Conservation (phyloP, 495 filamentous ascomycete species). For the Xylona heveae region DNA sequence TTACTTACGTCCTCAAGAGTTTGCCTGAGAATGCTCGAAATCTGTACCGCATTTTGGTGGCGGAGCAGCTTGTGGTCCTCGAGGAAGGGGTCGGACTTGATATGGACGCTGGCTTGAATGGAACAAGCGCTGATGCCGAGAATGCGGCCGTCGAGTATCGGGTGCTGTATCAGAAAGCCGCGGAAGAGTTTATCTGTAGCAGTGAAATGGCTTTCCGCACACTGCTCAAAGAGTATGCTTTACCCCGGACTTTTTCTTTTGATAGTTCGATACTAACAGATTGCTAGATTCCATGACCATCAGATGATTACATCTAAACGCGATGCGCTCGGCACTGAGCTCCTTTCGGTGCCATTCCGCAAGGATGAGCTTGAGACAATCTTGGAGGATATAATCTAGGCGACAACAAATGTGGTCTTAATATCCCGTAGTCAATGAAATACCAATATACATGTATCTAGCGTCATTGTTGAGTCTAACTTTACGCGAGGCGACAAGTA, state of each 20-base stretch:
- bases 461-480: too few species aligned
- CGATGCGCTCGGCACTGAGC: slow-evolving; percentile 65
- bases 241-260: not conserved
- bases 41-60: slow-evolving; percentile 64
- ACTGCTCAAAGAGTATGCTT: slow-evolving; percentile 64
- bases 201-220: slow-evolving; percentile 91
- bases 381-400: slow-evolving; percentile 53
- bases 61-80: slow-evolving; percentile 57
- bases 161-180: slow-evolving; percentile 78
- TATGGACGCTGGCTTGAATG: not conserved
- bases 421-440: too few species aligned
- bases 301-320: slow-evolving; percentile 82
- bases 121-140: too few species aligned
- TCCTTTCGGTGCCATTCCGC: slow-evolving; percentile 66
- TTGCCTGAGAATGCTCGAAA: slow-evolving; percentile 80
- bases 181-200: slow-evolving; percentile 90
- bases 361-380: slow-evolving; percentile 79
- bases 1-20: slow-evolving; percentile 72
- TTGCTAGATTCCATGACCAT: slow-evolving; percentile 68
- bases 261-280: not conserved
- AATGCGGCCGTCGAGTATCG: slow-evolving; percentile 59
- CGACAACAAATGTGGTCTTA: too few species aligned
- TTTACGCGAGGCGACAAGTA: too few species aligned
- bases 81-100: slow-evolving; percentile 19
- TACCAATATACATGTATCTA: too few species aligned